Conservation (phyloP, 1,284 basidiomycete species). For the Amylostereum areolatum region DNA sequence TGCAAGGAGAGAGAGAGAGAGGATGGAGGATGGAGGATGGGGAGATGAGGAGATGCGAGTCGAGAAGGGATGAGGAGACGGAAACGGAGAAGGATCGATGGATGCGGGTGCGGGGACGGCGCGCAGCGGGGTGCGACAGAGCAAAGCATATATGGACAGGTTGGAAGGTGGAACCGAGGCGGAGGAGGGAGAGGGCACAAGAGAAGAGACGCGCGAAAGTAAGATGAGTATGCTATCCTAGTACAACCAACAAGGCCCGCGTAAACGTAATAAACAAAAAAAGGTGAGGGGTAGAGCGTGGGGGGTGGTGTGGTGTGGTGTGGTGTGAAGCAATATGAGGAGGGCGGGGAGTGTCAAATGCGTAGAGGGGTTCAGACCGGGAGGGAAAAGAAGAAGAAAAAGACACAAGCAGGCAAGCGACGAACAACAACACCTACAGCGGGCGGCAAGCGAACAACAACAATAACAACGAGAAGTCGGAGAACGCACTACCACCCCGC, state of each 20-base stretch:
- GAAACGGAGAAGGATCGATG: neutral
- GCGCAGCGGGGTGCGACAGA: neutral
- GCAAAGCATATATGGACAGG: neutral
- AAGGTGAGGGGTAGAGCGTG: too few species aligned
- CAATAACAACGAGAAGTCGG: neutral
- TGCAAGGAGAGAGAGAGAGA: neutral
- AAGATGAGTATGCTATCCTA: neutral
- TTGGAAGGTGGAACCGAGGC: neutral
- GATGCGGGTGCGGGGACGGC: neutral
- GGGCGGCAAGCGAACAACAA: slow-evolving; percentile 3
- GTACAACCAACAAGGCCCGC: too few species aligned
- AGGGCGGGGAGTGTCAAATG: slow-evolving; percentile 4
- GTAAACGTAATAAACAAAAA: neutral
- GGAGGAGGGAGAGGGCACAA: slow-evolving; percentile 3
- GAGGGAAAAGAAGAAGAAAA: slow-evolving; percentile 6
- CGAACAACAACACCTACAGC: slow-evolving; percentile 1
- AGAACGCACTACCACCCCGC: slow-evolving; percentile 48
- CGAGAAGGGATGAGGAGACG: neutral
- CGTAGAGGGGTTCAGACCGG: slow-evolving; percentile 2
- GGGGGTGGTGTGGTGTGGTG: neutral
- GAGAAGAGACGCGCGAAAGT: slow-evolving; percentile 1
- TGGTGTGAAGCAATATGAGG: neutral
- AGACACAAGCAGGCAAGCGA: neutral
- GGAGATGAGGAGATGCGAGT: neutral
- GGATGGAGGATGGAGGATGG: neutral